These are phyloP conservation scores for Petunia secreta DNA, from an alignment of 257 asterid genomes.

Conservation along the genomic window DNA sequence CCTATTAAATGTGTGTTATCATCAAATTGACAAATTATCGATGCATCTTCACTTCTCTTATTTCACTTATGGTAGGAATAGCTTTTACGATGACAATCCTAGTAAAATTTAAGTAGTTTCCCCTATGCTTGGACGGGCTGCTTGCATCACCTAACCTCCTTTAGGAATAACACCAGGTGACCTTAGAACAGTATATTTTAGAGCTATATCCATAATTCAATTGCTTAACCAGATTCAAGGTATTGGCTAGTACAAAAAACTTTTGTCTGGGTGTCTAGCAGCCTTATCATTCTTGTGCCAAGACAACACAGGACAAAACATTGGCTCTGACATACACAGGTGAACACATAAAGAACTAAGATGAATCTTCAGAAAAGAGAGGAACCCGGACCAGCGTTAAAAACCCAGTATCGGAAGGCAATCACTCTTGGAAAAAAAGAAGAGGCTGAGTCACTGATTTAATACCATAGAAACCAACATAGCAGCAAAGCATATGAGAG, in stretches of 20 bases:
- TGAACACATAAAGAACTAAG: constrained; percentile 11
- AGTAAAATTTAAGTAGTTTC: not conserved
- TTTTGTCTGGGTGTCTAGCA: not conserved
- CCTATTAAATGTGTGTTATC: not conserved
- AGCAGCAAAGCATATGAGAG: constrained; percentile 17
- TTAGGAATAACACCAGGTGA: constrained; percentile 12
- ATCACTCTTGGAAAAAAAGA: constrained; percentile 12
- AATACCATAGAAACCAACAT: not conserved
- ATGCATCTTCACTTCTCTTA: not conserved
- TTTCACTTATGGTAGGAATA: not conserved
- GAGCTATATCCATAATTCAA: constrained; percentile 7
- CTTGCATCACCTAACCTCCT: constrained; percentile 11
- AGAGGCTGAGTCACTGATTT: not conserved
- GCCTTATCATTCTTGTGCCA: constrained; percentile 18
- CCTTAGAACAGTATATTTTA: constrained; percentile 3
- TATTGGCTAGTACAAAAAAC: constrained; percentile 15
- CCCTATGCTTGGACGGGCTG: not conserved
- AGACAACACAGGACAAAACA: constrained; percentile 9
- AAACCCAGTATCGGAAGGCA: not conserved
- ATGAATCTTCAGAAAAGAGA: constrained; percentile 5
- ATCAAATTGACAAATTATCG: not conserved
- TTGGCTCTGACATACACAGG: constrained; percentile 19
- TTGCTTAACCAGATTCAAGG: constrained; percentile 18
- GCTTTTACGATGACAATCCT: not conserved
- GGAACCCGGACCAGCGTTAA: constrained; percentile 4